Evolutionary conservation across 106 monocot genomes (phyloP).

Genomic region (Acanthochlamys bracteata): DNA sequence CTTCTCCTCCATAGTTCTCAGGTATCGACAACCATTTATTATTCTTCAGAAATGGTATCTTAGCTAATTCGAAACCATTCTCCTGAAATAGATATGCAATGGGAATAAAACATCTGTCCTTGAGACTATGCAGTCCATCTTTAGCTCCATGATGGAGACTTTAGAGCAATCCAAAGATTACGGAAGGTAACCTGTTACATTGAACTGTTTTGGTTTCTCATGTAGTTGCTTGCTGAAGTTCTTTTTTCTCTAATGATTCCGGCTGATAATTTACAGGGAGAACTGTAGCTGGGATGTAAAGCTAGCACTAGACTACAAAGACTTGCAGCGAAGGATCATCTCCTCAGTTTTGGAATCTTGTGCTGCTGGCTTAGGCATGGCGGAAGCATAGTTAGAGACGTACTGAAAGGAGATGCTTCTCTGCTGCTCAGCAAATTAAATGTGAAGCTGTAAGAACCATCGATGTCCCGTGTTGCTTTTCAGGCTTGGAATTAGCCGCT

Average conservation of each 20-base stretch:
- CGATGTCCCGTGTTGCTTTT: too few relatives aligned
- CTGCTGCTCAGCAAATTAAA: too few relatives aligned
- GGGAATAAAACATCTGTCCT: conserved; percentile 46
- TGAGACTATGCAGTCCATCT: conserved; percentile 64
- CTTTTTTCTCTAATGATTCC: background rate
- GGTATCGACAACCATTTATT: background rate
- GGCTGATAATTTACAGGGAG: background rate
- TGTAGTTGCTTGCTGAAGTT: too few relatives aligned
- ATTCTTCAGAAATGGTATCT: background rate
- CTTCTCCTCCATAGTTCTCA: background rate
- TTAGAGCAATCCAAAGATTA: background rate
- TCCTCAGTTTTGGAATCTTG: background rate
- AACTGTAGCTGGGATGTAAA: background rate
- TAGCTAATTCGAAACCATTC: background rate
- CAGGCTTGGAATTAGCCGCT: too few relatives aligned
- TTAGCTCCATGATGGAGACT: conserved; percentile 13
- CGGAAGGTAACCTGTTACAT: background rate
- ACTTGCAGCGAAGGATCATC: background rate
- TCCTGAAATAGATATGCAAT: conserved; percentile 8
- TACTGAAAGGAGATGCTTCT: too few relatives aligned
- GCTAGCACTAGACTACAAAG: background rate
- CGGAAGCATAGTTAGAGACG: too few relatives aligned
- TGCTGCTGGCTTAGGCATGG: background rate
- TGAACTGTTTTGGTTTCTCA: too few relatives aligned
- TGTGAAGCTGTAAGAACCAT: too few relatives aligned